A percentile compares a stretch with the other conserved stretches of the same genome.
phyloP scores from a whole-genome alignment of 2,329 filamentous ascomycete species.

The Byssochlamys sp. region DNA sequence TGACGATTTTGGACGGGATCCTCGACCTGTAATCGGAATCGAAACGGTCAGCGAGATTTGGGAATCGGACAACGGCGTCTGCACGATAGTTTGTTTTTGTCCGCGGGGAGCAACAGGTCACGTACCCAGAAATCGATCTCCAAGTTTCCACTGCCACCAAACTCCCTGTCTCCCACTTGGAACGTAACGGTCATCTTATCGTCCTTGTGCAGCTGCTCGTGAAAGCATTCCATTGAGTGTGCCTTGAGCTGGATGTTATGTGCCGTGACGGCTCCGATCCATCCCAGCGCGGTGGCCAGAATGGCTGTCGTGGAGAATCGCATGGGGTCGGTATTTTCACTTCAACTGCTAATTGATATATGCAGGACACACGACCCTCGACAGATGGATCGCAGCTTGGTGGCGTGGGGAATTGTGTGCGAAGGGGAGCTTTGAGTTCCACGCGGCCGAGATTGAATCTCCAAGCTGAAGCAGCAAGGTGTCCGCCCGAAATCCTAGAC shows the following conservation, averaged over 20 bases:
- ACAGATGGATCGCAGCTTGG: slow-evolving; percentile 3
- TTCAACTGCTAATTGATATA: not conserved
- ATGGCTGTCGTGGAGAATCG: slow-evolving; percentile 31
- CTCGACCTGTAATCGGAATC: slow-evolving; percentile 50
- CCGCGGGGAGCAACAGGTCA: slow-evolving; percentile 1
- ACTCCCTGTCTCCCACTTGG: slow-evolving; percentile 94
- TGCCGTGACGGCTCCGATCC: slow-evolving; percentile 55
- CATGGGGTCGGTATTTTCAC: slow-evolving; percentile 20
- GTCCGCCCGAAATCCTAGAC: slow-evolving; percentile 22
- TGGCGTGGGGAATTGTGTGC: slow-evolving; percentile 3
- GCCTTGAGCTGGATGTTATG: slow-evolving; percentile 95
- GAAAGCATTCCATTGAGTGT: slow-evolving; percentile 94
- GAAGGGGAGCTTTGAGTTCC: not conserved
- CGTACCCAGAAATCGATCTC: slow-evolving; percentile 97
- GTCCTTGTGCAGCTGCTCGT: slow-evolving; percentile 82
- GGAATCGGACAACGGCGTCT: not conserved
- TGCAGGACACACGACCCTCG: not conserved
- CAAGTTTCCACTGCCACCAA: slow-evolving; percentile 84
- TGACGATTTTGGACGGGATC: slow-evolving; percentile 68
- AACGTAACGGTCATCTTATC: slow-evolving; percentile 98
- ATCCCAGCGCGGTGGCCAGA: slow-evolving; percentile 45
- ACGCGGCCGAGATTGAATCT: not conserved
- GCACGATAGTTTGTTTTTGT: not conserved
- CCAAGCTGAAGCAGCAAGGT: slow-evolving; percentile 23
- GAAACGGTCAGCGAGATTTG: slow-evolving; percentile 8